Conservation (phyloP, 768 basidiomycete species). For the Suillus decipiens region DNA sequence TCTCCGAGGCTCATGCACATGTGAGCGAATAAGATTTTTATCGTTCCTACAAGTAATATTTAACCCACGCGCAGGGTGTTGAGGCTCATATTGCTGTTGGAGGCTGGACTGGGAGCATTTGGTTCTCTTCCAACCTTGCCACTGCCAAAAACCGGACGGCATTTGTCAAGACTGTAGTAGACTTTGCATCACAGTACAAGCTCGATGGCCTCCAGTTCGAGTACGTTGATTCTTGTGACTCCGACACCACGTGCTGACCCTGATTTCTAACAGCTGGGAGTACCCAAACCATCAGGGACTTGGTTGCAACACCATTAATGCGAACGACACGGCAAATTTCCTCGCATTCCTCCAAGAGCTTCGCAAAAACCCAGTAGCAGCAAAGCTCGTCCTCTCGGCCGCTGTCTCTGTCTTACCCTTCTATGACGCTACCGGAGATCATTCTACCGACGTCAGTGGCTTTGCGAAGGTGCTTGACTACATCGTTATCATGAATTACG, state of each 20-base stretch:
- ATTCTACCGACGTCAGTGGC: constrained; percentile 66
- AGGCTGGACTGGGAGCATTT: constrained; percentile 63
- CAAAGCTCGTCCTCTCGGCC: constrained; percentile 64
- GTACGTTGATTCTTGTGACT: constrained; percentile 27
- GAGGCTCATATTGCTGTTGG: constrained; percentile 56
- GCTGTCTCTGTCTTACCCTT: constrained; percentile 70
- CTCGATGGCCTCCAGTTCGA: constrained; percentile 65
- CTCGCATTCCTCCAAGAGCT: constrained; percentile 74
- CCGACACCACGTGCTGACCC: not conserved
- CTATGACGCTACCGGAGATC: constrained; percentile 55
- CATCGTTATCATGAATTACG: constrained; percentile 68
- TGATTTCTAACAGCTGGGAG: constrained; percentile 30
- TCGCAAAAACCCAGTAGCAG: constrained; percentile 49
- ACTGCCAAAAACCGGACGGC: constrained; percentile 52
- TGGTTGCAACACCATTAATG: constrained; percentile 62
- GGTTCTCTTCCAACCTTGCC: constrained; percentile 53
- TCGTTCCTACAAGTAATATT: too few relatives aligned
- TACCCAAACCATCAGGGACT: constrained; percentile 71
- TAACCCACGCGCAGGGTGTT: constrained; percentile 40
- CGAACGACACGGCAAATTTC: constrained; percentile 73
- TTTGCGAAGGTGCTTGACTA: constrained; percentile 74
- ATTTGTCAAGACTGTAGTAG: constrained; percentile 52
- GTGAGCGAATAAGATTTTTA: constrained; percentile 23
- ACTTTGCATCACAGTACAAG: constrained; percentile 47
- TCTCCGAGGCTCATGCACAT: constrained; percentile 42